These are phyloP conservation scores for Artemisia tridentata DNA, from an alignment of 129 eudicot species.

Conservation along the genomic window DNA sequence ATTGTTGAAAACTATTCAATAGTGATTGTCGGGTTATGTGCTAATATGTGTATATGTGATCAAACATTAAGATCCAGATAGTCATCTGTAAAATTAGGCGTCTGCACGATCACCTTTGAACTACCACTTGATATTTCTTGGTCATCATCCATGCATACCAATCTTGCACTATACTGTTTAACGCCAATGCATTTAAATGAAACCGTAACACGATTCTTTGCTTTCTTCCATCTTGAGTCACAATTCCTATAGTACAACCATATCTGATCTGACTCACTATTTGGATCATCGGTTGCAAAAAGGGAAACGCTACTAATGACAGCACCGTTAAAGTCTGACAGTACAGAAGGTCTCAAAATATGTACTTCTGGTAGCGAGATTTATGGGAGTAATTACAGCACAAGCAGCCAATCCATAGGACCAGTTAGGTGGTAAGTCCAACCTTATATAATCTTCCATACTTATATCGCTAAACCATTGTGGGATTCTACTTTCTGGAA, in stretches of 20 bases:
- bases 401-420: constrained; percentile 18
- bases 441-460: constrained; percentile 8
- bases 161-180: too few relatives aligned
- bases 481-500: too few relatives aligned
- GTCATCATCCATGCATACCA: too few relatives aligned
- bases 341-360: constrained; percentile 29
- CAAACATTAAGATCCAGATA: too few relatives aligned
- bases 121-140: too few relatives aligned
- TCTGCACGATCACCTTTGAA: too few relatives aligned
- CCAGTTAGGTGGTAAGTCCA: constrained; percentile 25
- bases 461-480: constrained; percentile 30
- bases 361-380: constrained; percentile 15
- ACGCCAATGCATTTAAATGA: too few relatives aligned
- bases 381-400: constrained; percentile 20
- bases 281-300: constrained; percentile 26
- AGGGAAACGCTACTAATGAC: constrained; percentile 11
- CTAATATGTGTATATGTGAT: too few relatives aligned
- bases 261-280: constrained; percentile 30
- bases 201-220: constrained; percentile 16
- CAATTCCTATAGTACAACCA: constrained; percentile 24
- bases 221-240: constrained; percentile 28
- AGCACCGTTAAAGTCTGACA: constrained; percentile 13
- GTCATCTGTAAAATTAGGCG: too few relatives aligned
- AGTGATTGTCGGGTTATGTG: too few relatives aligned
- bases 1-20: too few relatives aligned